Conservation (phyloP, 768 basidiomycete species). For the Royoungia palumana region DNA sequence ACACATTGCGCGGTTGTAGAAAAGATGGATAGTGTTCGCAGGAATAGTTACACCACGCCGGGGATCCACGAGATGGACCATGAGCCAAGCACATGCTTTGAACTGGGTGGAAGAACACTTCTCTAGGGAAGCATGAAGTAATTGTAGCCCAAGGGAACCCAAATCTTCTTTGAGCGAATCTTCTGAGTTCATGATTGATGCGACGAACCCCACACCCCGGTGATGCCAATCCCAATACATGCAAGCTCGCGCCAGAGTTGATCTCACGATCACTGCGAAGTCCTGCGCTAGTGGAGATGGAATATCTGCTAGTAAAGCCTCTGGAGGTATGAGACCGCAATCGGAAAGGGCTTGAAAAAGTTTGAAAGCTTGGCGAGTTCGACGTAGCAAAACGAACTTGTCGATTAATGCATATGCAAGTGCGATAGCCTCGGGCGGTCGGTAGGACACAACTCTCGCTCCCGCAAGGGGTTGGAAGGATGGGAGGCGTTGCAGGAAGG, state of each 20-base stretch:
- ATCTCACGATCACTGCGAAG: constrained; percentile 46
- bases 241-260: constrained; percentile 49
- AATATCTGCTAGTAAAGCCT: constrained; percentile 41
- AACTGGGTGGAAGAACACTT: constrained; percentile 37
- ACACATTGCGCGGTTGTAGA: constrained; percentile 41
- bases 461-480: constrained; percentile 26
- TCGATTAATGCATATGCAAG: constrained; percentile 43
- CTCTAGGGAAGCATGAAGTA: constrained; percentile 42
- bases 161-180: constrained; percentile 22
- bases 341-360: constrained; percentile 51
- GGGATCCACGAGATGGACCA: constrained; percentile 36
- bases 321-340: constrained; percentile 42
- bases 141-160: constrained; percentile 39
- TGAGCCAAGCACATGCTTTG: constrained; percentile 38
- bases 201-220: constrained; percentile 41
- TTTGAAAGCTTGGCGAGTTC: constrained; percentile 38
- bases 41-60: constrained; percentile 37
- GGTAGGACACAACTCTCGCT: constrained; percentile 32
- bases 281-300: constrained; percentile 32
- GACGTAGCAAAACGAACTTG: constrained; percentile 36
- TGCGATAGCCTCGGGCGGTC: constrained; percentile 37
- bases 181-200: constrained; percentile 24
- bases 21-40: constrained; percentile 41
- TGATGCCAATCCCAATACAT: constrained; percentile 52
- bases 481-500: constrained; percentile 31